Evolutionary conservation across 768 basidiomycete species (phyloP).

Genomic region (Collybia mongolica): DNA sequence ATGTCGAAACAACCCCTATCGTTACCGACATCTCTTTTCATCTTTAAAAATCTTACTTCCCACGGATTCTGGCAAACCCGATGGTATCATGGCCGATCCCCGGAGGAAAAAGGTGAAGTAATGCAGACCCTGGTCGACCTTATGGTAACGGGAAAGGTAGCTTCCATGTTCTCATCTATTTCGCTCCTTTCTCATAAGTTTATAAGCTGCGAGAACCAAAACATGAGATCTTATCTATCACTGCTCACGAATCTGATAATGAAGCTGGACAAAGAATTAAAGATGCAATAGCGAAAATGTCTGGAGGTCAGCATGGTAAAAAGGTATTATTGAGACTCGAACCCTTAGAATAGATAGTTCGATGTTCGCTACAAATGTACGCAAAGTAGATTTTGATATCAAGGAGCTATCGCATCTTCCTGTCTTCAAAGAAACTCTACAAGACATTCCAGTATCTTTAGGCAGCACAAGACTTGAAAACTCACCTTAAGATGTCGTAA

Average conservation of each 20-base stretch:
- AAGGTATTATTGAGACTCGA: constrained; percentile 42
- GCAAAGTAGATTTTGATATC: constrained; percentile 7
- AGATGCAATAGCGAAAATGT: constrained; percentile 41
- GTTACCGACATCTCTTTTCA: constrained; percentile 75
- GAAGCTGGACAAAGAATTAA: constrained; percentile 44
- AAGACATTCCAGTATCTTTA: not conserved
- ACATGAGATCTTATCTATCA: constrained; percentile 65
- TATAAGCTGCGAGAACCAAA: constrained; percentile 63
- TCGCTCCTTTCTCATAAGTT: not conserved
- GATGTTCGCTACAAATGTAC: constrained; percentile 5
- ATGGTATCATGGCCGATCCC: constrained; percentile 58
- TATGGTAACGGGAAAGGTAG: constrained; percentile 54
- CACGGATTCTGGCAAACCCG: constrained; percentile 80
- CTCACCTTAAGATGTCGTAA: constrained; percentile 85
- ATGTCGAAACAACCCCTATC: constrained; percentile 85
- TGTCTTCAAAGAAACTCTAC: constrained; percentile 85
- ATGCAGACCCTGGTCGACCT: constrained; percentile 51
- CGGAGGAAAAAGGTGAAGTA: constrained; percentile 47
- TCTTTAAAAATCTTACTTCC: constrained; percentile 79
- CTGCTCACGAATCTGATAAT: constrained; percentile 32
- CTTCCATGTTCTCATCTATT: constrained; percentile 4
- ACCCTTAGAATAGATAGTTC: constrained; percentile 13
- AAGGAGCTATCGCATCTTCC: constrained; percentile 61
- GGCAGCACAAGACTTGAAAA: constrained; percentile 7
- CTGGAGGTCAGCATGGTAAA: constrained; percentile 36